phyloP scores from a whole-genome alignment of 2,329 filamentous ascomycete species.

The Berkeleyomyces basicola region DNA sequence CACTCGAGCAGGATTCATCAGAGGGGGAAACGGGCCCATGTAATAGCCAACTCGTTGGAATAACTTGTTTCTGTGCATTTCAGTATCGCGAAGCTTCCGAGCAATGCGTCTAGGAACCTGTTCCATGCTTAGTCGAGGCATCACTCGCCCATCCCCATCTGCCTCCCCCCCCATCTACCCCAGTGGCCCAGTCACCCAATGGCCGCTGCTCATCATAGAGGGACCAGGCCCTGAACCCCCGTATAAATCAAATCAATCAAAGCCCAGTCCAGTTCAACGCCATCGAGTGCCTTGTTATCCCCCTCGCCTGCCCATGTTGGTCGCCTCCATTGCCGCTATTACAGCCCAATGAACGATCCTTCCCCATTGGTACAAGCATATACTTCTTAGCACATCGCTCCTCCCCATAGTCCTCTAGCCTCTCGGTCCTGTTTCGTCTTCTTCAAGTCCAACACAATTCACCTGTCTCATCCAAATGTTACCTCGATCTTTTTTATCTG shows the following conservation, averaged over 20 bases:
- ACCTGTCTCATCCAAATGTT: not conserved
- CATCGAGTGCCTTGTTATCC: not conserved
- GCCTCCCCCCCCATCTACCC: too few species aligned
- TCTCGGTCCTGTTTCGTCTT: not conserved
- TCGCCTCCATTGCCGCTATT: not conserved
- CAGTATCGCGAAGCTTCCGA: too few species aligned
- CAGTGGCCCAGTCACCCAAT: too few species aligned
- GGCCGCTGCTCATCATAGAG: too few species aligned
- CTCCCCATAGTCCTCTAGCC: not conserved
- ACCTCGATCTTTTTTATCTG: not conserved
- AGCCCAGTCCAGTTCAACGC: not conserved
- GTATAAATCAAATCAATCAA: not conserved
- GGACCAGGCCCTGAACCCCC: too few species aligned
- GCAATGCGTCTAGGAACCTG: too few species aligned
- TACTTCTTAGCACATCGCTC: not conserved
- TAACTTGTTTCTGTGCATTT: too few species aligned
- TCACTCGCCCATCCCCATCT: too few species aligned
- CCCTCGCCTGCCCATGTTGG: not conserved
- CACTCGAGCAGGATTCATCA: too few species aligned
- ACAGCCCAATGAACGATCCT: not conserved
- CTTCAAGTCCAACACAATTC: not conserved
- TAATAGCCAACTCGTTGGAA: too few species aligned
- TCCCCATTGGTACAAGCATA: not conserved
- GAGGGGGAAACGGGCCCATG: too few species aligned
- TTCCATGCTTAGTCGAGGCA: too few species aligned